Percentiles rank a stretch among this genome's conserved stretches.
Conservation (phyloP, 2,329 filamentous ascomycete genomes). For the Aureobasidium sp. region DNA sequence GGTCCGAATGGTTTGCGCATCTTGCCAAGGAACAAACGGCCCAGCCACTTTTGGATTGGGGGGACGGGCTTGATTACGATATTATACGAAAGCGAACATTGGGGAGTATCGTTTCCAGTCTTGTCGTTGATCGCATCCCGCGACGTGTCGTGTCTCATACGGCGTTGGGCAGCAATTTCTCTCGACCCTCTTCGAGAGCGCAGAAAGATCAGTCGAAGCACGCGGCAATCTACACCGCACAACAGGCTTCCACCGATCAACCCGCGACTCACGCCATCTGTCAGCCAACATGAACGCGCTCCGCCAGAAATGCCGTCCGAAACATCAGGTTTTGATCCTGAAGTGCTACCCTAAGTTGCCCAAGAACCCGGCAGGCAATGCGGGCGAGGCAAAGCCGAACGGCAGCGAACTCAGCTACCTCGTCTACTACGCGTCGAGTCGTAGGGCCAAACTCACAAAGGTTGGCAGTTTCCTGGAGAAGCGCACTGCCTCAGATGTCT, state of each 20-base stretch:
- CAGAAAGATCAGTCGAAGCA: background rate
- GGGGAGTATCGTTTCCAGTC: background rate
- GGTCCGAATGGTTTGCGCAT: background rate
- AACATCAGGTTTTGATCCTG: slow-evolving; percentile 91
- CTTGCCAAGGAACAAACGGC: slow-evolving; percentile 1
- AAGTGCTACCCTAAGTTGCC: slow-evolving; percentile 94
- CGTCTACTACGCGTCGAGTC: slow-evolving; percentile 91
- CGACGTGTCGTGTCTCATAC: slow-evolving; percentile 8
- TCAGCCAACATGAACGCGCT: slow-evolving; percentile 42
- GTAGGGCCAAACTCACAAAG: slow-evolving; percentile 91
- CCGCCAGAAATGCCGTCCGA: slow-evolving; percentile 64
- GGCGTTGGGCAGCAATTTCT: background rate
- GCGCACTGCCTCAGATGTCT: slow-evolving; percentile 85
- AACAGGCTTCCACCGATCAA: background rate
- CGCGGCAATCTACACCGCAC: background rate
- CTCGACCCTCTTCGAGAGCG: background rate
- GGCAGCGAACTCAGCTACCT: slow-evolving; percentile 95
- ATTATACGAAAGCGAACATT: background rate
- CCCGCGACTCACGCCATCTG: background rate
- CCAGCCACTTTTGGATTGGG: slow-evolving; percentile 3
- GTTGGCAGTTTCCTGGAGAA: slow-evolving; percentile 92
- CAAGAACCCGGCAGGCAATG: slow-evolving; percentile 53
- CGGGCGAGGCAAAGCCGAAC: slow-evolving; percentile 89
- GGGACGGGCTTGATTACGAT: slow-evolving; percentile 5
- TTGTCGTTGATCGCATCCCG: slow-evolving; percentile 3